phyloP scores from a whole-genome alignment of 305 asterid species.

The Salvia sclarea region DNA sequence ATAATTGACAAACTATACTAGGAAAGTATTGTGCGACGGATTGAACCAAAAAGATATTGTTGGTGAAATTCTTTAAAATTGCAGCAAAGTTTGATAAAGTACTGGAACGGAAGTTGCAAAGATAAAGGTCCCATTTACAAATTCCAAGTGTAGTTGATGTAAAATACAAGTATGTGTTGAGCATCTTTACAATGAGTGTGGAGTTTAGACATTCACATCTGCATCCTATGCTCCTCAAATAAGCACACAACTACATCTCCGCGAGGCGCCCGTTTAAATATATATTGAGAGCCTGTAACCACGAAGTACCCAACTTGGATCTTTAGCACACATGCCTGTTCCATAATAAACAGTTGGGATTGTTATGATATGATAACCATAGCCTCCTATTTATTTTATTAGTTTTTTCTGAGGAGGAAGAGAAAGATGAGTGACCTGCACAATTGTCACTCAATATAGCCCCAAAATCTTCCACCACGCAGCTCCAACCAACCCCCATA shows the following conservation, averaged over 20 bases:
- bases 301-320: not conserved
- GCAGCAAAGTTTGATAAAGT: too few relatives aligned
- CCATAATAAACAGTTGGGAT: not conserved
- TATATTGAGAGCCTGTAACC: not conserved
- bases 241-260: not conserved
- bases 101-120: too few relatives aligned
- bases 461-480: slow-evolving; percentile 80
- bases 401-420: too few relatives aligned
- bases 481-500: slow-evolving; percentile 65
- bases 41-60: too few relatives aligned
- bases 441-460: slow-evolving; percentile 49
- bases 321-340: not conserved
- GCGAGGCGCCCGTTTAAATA: not conserved
- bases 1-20: too few relatives aligned
- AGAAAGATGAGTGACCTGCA: not conserved
- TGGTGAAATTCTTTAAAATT: too few relatives aligned
- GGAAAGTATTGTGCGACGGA: too few relatives aligned
- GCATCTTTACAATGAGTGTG: not conserved
- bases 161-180: not conserved
- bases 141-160: not conserved
- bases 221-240: not conserved
- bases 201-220: not conserved
- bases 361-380: too few relatives aligned
- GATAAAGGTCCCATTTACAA: too few relatives aligned
- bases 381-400: too few relatives aligned